Evolutionary conservation across 768 basidiomycete genomes (phyloP).

Genomic region (Phlegmacium glaucopus): DNA sequence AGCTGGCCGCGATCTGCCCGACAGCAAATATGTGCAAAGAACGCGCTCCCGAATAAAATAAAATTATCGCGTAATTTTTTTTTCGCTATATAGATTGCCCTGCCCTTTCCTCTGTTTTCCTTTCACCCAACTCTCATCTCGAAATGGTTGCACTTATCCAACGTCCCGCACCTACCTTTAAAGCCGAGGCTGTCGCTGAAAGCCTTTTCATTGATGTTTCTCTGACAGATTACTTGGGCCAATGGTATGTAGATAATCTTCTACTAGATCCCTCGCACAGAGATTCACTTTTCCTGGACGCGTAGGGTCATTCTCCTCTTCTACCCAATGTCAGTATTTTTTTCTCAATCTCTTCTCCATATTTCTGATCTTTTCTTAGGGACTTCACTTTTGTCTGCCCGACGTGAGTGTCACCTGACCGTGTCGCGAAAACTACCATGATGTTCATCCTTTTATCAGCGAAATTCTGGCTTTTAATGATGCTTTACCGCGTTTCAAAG

Average conservation of each 20-base stretch:
- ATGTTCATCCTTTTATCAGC: conserved; percentile 18
- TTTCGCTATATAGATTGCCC: conserved; percentile 5
- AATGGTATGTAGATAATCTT: conserved; percentile 57
- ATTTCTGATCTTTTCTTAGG: conserved; percentile 33
- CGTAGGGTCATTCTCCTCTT: conserved; percentile 89
- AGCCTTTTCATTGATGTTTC: conserved; percentile 77
- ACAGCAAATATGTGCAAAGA: conserved; percentile 21
- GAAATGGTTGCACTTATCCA: conserved; percentile 67
- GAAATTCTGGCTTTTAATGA: conserved; percentile 96
- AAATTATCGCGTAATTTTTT: conserved; percentile 9
- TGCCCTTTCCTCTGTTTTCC: conserved; percentile 1
- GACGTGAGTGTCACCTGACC: conserved; percentile 41
- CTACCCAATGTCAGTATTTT: conserved; percentile 76
- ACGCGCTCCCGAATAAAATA: conserved; percentile 18
- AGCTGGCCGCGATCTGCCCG: too few species aligned
- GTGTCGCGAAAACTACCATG: neutral
- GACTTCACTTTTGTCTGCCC: conserved; percentile 91
- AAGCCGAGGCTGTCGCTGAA: conserved; percentile 68
- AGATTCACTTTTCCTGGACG: conserved; percentile 8
- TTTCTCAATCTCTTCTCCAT: neutral
- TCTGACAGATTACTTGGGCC: conserved; percentile 68
- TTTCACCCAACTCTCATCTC: neutral
- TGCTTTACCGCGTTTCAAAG: conserved; percentile 70
- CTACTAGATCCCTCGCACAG: neutral
- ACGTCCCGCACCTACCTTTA: conserved; percentile 83